These are phyloP conservation scores for Pugionium cornutum DNA, from an alignment of 345 rosid genomes.

Conservation along the genomic window DNA sequence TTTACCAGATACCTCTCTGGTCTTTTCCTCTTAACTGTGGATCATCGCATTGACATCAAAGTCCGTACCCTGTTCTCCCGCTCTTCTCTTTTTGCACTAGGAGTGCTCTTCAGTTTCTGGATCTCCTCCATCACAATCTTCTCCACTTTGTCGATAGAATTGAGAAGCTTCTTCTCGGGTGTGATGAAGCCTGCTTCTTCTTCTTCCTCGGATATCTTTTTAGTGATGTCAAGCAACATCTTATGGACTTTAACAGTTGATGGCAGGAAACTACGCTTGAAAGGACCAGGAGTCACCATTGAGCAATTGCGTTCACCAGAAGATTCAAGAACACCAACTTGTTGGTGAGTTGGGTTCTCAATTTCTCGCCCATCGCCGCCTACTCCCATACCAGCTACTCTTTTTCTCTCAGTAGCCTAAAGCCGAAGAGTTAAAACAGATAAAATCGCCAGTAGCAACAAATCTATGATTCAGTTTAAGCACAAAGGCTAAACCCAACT, in stretches of 20 bases:
- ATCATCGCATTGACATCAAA: slow-evolving; percentile 74
- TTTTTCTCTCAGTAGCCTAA: slow-evolving; percentile 78
- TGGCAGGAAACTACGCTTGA: slow-evolving; percentile 46
- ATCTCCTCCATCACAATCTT: slow-evolving; percentile 74
- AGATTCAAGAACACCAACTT: slow-evolving; percentile 37
- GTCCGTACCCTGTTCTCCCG: slow-evolving; percentile 64
- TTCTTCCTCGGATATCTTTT: slow-evolving; percentile 32
- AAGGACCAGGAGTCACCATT: slow-evolving; percentile 50
- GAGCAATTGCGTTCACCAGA: slow-evolving; percentile 41
- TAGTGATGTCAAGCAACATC: slow-evolving; percentile 55
- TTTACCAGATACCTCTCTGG: too few relatives aligned
- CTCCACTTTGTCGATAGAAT: slow-evolving; percentile 79
- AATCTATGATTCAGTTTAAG: too few relatives aligned
- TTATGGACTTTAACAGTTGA: slow-evolving; percentile 56
- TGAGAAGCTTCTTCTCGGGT: slow-evolving; percentile 84
- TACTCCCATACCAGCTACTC: slow-evolving; percentile 51
- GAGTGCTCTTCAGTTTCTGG: slow-evolving; percentile 65
- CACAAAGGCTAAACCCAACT: neutral
- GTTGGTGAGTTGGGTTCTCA: slow-evolving; percentile 45
- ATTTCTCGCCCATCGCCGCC: slow-evolving; percentile 46
- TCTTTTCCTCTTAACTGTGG: neutral
- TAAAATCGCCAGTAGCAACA: slow-evolving; percentile 4
- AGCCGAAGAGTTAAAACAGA: neutral
- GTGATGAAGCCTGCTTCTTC: slow-evolving; percentile 62
- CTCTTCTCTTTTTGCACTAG: slow-evolving; percentile 63